Evolutionary conservation across 208 protist genomes (phyloP).

Genomic region (Acanthamoeba castellanii): DNA sequence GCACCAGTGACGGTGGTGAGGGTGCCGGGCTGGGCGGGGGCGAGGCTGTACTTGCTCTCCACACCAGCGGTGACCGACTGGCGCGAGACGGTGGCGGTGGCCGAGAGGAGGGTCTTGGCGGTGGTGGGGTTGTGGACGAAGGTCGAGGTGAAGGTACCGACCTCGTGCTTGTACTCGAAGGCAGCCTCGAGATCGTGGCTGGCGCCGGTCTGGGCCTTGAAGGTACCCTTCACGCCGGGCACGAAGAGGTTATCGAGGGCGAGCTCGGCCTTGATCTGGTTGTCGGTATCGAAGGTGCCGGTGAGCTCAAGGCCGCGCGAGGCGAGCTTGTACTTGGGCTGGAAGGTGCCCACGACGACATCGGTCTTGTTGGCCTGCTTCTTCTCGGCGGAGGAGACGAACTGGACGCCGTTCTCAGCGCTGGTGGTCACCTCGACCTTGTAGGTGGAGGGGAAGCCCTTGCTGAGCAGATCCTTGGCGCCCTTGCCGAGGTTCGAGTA

Average conservation of each 20-base stretch:
- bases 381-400: slow-evolving; percentile 45
- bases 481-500: slow-evolving; percentile 43
- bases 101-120: not conserved
- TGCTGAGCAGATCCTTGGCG: slow-evolving; percentile 67
- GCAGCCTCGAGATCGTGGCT: not conserved
- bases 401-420: slow-evolving; percentile 21
- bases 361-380: slow-evolving; percentile 60
- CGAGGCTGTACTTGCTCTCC: not conserved
- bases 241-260: not conserved
- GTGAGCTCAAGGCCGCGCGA: not conserved
- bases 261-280: slow-evolving; percentile 12
- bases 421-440: slow-evolving; percentile 66
- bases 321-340: slow-evolving; percentile 48
- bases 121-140: not conserved
- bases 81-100: not conserved
- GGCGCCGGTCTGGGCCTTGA: slow-evolving; percentile 10
- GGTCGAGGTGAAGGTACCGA: not conserved
- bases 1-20: not conserved
- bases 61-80: not conserved
- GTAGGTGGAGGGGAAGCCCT: slow-evolving; percentile 56
- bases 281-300: slow-evolving; percentile 15
- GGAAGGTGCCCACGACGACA: slow-evolving; percentile 27
- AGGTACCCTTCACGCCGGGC: not conserved
- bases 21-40: not conserved
- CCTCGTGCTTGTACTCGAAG: not conserved